Evolutionary conservation across 192 early-diverging fungal genomes (phyloP), one percentile per base, ranked within the genome.

Genomic region (Entomortierella beljakovae): DNA sequence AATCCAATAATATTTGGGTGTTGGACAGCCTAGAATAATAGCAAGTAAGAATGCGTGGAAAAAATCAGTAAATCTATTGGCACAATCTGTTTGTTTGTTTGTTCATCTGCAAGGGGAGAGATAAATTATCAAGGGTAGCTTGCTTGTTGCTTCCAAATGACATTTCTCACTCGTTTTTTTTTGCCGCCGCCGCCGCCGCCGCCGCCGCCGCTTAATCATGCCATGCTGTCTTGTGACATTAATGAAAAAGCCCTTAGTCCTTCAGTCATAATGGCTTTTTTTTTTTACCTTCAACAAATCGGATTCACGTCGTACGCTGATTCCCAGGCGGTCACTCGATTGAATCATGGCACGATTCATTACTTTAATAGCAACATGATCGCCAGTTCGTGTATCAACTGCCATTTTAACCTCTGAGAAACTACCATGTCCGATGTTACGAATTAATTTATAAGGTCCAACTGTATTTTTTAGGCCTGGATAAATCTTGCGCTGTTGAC

Each of bases 1-100:
- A 94, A 70, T 5, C 82, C 80, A 23, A 94, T 86, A 57, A 94
- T 90, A 64, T 92, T 87, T 20, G 88, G 85, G 74, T 94, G 91
- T 29, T 90, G 72, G 9, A 94, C 81, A 26, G 82, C 86, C 81
- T 83, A 82, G 57, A 0, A 80, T n/a, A n/a, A 9, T 13, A 10
- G n/a, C 9, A 56, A 55, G 8, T 52, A 55, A 31, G 50, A 31
- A 20, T 3, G 48, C 61, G 48, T 63, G 38, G 34, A 60, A 55
- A 52, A 50, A 33, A 68, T 33, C 33, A 51, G 40, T 49, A 32
- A 37, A 35, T 15, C n/a, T 53, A 58, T 40, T 61, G 40, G 49
- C n/a, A n/a, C n/a, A n/a, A n/a, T n/a, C n/a, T n/a, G n/a, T n/a
- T n/a, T n/a, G n/a, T n/a, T n/a, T n/a, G n/a, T n/a, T n/a, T n/a